Conservation (phyloP, 2,329 filamentous ascomycete genomes). For the Volutella citrinella region DNA sequence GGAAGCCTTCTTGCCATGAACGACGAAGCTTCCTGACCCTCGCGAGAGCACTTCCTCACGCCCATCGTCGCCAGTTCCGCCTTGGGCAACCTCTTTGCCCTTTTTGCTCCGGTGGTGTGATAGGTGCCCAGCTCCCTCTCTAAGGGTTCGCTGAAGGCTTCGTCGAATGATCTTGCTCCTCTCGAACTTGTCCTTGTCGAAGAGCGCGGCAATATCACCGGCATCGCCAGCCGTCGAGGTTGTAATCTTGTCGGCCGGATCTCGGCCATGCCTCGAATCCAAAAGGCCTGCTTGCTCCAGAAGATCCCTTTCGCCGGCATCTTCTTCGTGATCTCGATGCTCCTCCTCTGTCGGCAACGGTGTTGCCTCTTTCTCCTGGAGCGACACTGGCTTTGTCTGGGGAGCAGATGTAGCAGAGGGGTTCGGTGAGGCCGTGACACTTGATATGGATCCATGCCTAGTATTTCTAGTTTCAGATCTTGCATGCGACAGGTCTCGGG, state of each 20-base stretch:
- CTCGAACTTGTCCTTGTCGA: slow-evolving; percentile 50
- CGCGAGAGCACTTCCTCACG: slow-evolving; percentile 70
- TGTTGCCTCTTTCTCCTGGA: slow-evolving; percentile 18
- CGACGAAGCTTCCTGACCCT: slow-evolving; percentile 84
- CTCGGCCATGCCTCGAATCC: slow-evolving; percentile 34
- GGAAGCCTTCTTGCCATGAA: slow-evolving; percentile 97
- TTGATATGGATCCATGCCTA: slow-evolving; percentile 31
- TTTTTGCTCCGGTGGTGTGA: slow-evolving; percentile 71
- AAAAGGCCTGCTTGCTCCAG: slow-evolving; percentile 66
- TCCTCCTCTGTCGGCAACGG: slow-evolving; percentile 15
- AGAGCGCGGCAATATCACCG: slow-evolving; percentile 30
- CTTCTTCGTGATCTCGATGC: slow-evolving; percentile 40
- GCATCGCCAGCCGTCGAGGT: slow-evolving; percentile 32
- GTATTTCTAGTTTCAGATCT: slow-evolving; percentile 20
- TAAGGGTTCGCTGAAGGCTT: slow-evolving; percentile 84
- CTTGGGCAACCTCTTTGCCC: slow-evolving; percentile 56
- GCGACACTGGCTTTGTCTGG: slow-evolving; percentile 13
- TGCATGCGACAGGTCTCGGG: slow-evolving; percentile 21
- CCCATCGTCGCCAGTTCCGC: slow-evolving; percentile 34
- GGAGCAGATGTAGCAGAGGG: slow-evolving; percentile 22
- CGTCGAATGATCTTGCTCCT: slow-evolving; percentile 72
- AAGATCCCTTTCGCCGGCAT: slow-evolving; percentile 66
- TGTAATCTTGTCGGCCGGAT: slow-evolving; percentile 32
- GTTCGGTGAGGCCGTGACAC: slow-evolving; percentile 25
- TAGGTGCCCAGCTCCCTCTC: slow-evolving; percentile 70